Evolutionary conservation across 768 basidiomycete species (phyloP), one percentile per base, ranked within the genome.

Genomic region (Lyophyllum shimeji): DNA sequence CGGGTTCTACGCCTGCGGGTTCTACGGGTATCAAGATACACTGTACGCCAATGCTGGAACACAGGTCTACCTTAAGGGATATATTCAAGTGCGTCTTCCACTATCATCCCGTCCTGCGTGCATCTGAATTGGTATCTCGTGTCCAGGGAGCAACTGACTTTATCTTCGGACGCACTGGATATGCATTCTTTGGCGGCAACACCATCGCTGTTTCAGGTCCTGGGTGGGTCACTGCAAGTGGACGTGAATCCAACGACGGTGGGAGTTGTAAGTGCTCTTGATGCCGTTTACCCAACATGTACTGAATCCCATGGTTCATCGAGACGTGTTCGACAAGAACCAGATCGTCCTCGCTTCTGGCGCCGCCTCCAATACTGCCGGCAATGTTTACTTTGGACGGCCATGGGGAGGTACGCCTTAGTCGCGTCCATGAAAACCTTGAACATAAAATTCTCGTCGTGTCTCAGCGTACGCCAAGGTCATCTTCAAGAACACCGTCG

Each of bases 1-100:
- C 2, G 78, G 79, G 0, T 60, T 79, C 15, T 79, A 81, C 52
- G 78, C 70, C 1, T 81, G 78, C 56, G 72, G 72, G 13, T 76
- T 80, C 58, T 74, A 69, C 55, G 79, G 79, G 15, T 76, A 75
- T 55, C 77, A 82, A 61, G 81, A 82, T 46, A 82, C 79, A 0
- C 59, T 81, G 17, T 72, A 71, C 33, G 74, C 77, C 8, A 76
- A 80, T 50, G 56, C 69, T 45, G 81, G 81, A 8, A 76, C 75
- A 1, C 81, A 82, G 49, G 79, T 82, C 0, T 82, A 75, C 59
- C 62, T 77, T 48, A 70, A 67, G 53, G 71, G 72, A 1, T 80
- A 79, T 53, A 82, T 83, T 52, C 73, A 82, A 68, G 79, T 77
- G 37, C 29, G 63, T 29, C 45, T 3, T 9, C 21, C 7, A 23